These are phyloP conservation scores for Phyllosticta capitalensis DNA, from an alignment of 2,329 filamentous ascomycete species.

Conservation along the genomic window DNA sequence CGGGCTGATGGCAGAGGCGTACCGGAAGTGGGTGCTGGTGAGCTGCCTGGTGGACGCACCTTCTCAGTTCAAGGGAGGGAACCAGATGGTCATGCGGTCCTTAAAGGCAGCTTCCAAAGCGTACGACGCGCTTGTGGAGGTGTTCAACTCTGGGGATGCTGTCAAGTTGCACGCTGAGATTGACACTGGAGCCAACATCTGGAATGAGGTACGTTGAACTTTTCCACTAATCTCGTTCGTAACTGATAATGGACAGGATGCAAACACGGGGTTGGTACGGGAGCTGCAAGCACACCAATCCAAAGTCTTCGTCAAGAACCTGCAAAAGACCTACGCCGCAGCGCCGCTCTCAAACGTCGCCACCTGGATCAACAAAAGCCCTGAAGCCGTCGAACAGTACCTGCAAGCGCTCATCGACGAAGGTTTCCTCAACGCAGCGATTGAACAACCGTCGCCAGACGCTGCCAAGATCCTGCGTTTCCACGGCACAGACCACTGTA, in stretches of 20 bases:
- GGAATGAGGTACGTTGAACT: conserved; percentile 45
- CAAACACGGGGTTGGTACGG: conserved; percentile 60
- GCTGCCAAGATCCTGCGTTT: conserved; percentile 45
- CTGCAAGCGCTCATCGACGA: conserved; percentile 43
- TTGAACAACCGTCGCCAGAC: conserved; percentile 35
- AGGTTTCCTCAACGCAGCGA: conserved; percentile 41
- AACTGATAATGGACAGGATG: conserved; percentile 41
- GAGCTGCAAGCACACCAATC: conserved; percentile 64
- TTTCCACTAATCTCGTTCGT: background rate
- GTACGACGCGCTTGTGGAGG: conserved; percentile 60
- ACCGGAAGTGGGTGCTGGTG: conserved; percentile 83
- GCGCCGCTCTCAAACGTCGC: conserved; percentile 48
- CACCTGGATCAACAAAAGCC: conserved; percentile 39
- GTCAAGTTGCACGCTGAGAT: conserved; percentile 55
- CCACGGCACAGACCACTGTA: conserved; percentile 27
- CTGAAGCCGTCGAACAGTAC: conserved; percentile 44
- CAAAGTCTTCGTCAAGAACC: conserved; percentile 62
- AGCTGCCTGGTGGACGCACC: conserved; percentile 61
- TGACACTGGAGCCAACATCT: conserved; percentile 49
- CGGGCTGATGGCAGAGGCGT: conserved; percentile 76
- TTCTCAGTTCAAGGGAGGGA: conserved; percentile 47
- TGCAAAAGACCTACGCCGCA: conserved; percentile 63
- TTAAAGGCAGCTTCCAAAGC: conserved; percentile 53
- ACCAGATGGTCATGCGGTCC: conserved; percentile 43
- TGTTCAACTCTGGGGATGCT: conserved; percentile 55